Conservation (phyloP, 345 rosid genomes). For the Excoecaria cochinchinensis region DNA sequence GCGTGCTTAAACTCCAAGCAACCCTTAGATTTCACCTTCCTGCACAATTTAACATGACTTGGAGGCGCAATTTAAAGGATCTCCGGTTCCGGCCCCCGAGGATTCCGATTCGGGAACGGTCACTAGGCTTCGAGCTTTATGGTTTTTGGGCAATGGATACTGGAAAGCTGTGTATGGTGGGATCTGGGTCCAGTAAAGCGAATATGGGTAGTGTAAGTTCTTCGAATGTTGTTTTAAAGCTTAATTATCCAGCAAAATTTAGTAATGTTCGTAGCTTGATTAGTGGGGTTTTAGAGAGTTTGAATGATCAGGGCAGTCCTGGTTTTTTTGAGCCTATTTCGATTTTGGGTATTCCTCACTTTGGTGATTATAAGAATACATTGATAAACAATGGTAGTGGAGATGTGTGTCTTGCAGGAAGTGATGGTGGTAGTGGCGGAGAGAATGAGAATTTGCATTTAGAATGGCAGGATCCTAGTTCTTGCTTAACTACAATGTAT, state of each 20-base stretch:
- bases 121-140: constrained; percentile 39
- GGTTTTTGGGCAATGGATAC: constrained; percentile 74
- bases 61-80: constrained; percentile 33
- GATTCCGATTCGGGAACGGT: constrained; percentile 37
- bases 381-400: constrained; percentile 41
- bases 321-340: constrained; percentile 54
- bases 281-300: constrained; percentile 57
- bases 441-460: constrained; percentile 30
- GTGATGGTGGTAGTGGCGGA: constrained; percentile 29
- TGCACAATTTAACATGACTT: not conserved
- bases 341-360: constrained; percentile 49
- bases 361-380: constrained; percentile 47
- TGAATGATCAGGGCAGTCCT: constrained; percentile 27
- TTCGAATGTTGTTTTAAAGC: constrained; percentile 53
- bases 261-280: constrained; percentile 58
- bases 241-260: constrained; percentile 45
- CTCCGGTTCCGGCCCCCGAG: constrained; percentile 52
- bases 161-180: constrained; percentile 85
- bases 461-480: constrained; percentile 18
- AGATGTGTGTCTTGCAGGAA: constrained; percentile 27
- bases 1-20: constrained; percentile 16
- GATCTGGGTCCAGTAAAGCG: constrained; percentile 45
- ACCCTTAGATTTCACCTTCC: constrained; percentile 27
- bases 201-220: constrained; percentile 33
- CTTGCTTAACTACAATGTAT: constrained; percentile 27